Conservation (phyloP, 768 basidiomycete genomes). For the Suillus cothurnatus region DNA sequence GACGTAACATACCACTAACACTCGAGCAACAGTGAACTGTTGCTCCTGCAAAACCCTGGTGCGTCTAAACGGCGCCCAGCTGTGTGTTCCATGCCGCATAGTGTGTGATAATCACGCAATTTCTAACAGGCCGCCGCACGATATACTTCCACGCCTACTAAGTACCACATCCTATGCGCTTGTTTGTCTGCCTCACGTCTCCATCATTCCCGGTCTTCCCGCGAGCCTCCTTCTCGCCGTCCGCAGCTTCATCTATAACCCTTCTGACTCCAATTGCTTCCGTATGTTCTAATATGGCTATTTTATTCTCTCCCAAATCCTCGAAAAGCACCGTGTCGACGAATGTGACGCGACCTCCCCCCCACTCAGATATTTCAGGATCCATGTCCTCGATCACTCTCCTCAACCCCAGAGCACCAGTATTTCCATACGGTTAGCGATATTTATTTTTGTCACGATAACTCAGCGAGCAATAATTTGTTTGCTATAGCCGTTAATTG, state of each 20-base stretch:
- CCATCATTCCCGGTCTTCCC: constrained; percentile 29
- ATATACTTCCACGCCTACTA: constrained; percentile 23
- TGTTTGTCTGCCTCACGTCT: constrained; percentile 14
- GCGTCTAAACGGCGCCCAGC: constrained; percentile 11
- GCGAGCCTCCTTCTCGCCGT: constrained; percentile 27
- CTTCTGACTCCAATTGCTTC: constrained; percentile 11
- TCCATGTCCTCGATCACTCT: constrained; percentile 12
- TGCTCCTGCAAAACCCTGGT: not conserved
- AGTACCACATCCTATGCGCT: constrained; percentile 11
- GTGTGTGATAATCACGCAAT: constrained; percentile 19
- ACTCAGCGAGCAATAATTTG: constrained; percentile 6
- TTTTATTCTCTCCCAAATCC: constrained; percentile 17
- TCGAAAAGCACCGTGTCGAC: constrained; percentile 38
- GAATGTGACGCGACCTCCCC: constrained; percentile 13
- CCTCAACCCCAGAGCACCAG: constrained; percentile 13
- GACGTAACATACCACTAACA: not conserved
- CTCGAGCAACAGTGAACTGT: not conserved
- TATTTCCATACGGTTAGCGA: constrained; percentile 13
- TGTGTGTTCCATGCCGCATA: constrained; percentile 16
- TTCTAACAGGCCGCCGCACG: constrained; percentile 25
- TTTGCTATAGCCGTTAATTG: constrained; percentile 4
- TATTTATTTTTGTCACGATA: constrained; percentile 28
- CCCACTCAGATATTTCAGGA: constrained; percentile 31
- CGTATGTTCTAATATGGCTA: constrained; percentile 16
- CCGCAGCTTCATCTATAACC: constrained; percentile 32